Conservation (phyloP, 177 flowering plant genomes). For the Vitis hybrid region DNA sequence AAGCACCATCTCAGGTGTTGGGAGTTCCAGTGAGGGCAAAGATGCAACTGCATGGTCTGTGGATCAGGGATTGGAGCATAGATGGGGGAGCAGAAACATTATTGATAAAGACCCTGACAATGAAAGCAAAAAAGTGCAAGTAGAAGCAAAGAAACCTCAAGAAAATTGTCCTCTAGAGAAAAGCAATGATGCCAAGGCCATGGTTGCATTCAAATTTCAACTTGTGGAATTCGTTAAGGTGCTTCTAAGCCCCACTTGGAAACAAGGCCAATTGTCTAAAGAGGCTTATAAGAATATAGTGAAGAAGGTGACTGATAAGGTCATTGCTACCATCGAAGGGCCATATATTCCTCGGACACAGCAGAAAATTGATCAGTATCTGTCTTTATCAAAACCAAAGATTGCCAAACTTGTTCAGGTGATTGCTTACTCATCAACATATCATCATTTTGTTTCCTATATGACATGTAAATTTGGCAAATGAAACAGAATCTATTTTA, state of each 20-base stretch:
- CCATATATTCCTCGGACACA: slow-evolving; percentile 70
- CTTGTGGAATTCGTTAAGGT: slow-evolving; percentile 82
- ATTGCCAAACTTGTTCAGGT: slow-evolving; percentile 88
- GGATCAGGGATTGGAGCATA: slow-evolving; percentile 17
- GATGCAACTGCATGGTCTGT: slow-evolving; percentile 18
- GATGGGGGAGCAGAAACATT: background rate
- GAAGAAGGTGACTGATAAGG: slow-evolving; percentile 87
- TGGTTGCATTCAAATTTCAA: slow-evolving; percentile 71
- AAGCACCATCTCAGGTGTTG: slow-evolving; percentile 1
- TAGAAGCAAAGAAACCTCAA: slow-evolving; percentile 12
- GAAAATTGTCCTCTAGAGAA: slow-evolving; percentile 33
- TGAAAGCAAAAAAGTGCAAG: slow-evolving; percentile 23
- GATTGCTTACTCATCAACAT: slow-evolving; percentile 7
- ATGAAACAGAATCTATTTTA: background rate
- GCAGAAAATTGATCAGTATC: slow-evolving; percentile 77
- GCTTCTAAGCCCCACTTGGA: slow-evolving; percentile 89
- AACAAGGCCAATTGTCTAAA: slow-evolving; percentile 80
- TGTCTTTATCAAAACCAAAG: slow-evolving; percentile 66
- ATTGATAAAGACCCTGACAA: slow-evolving; percentile 10
- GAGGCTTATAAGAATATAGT: slow-evolving; percentile 84
- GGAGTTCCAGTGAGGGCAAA: slow-evolving; percentile 13
- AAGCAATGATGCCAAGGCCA: slow-evolving; percentile 60
- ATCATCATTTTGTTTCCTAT: background rate
- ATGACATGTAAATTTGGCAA: background rate
- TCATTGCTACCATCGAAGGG: slow-evolving; percentile 55